Conservation (phyloP, 2,329 filamentous ascomycete species). For the Ophiostoma triangulosporum region DNA sequence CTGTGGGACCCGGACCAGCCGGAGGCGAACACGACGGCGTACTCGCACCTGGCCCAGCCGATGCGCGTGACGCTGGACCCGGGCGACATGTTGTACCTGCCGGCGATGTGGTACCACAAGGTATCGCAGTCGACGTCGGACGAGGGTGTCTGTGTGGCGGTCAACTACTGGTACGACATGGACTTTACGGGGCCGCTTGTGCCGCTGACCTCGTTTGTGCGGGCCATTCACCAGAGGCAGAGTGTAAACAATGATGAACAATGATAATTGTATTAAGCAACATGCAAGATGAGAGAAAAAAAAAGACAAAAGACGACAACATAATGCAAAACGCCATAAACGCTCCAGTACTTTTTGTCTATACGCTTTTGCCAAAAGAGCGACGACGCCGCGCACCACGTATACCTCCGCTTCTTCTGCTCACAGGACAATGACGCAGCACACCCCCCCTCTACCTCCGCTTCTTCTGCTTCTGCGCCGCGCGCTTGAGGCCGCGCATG, state of each 20-base stretch:
- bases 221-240: constrained; percentile 18
- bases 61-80: constrained; percentile 54
- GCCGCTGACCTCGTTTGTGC: constrained; percentile 43
- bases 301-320: neutral
- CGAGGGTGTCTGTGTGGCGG: constrained; percentile 61
- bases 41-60: constrained; percentile 46
- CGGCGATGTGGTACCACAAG: constrained; percentile 77
- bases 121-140: constrained; percentile 56
- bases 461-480: constrained; percentile 49
- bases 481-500: constrained; percentile 70
- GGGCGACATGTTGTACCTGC: constrained; percentile 73
- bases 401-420: no score
- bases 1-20: constrained; percentile 61
- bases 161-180: constrained; percentile 84
- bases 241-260: neutral
- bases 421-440: neutral
- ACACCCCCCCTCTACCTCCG: neutral
- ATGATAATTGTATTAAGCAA: neutral
- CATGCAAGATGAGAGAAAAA: neutral
- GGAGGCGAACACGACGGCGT: constrained; percentile 33
- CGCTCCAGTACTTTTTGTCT: neutral
- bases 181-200: constrained; percentile 59
- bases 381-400: no score
- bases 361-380: neutral
- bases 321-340: constrained; percentile 4